Percentiles rank a stretch among this genome's conserved stretches.
phyloP scores from a whole-genome alignment of 495 filamentous ascomycete genomes.

The Annulohypoxylon nitens region DNA sequence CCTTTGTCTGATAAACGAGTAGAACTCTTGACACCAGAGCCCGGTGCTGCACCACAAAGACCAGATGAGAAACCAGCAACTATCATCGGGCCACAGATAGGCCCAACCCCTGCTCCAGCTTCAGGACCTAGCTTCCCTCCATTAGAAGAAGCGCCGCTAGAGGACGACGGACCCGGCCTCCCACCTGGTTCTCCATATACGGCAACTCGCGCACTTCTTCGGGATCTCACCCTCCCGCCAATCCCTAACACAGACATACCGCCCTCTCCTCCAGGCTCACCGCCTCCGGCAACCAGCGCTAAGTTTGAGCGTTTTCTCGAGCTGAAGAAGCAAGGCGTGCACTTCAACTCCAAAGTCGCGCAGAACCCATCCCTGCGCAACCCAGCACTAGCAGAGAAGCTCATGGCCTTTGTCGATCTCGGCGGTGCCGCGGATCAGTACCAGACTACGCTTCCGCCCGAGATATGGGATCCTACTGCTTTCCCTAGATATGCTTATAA shows the following conservation, averaged over 20 bases:
- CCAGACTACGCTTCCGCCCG: constrained; percentile 73
- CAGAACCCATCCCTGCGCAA: constrained; percentile 80
- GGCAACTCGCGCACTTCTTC: constrained; percentile 72
- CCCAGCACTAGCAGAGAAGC: constrained; percentile 80
- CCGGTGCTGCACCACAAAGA: constrained; percentile 30
- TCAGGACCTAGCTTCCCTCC: constrained; percentile 55
- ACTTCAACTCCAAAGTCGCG: constrained; percentile 90
- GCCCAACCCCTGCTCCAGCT: constrained; percentile 37
- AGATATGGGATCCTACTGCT: constrained; percentile 74
- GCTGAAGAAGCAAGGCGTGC: constrained; percentile 85
- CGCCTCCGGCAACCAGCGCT: constrained; percentile 70
- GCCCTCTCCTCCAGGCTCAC: constrained; percentile 83
- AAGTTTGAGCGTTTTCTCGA: constrained; percentile 88
- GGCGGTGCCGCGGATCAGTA: constrained; percentile 71
- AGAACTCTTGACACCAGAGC: constrained; percentile 33
- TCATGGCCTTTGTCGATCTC: constrained; percentile 85
- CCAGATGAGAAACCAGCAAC: constrained; percentile 31
- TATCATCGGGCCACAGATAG: constrained; percentile 50
- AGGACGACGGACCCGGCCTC: constrained; percentile 43
- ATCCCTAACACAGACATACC: constrained; percentile 85
- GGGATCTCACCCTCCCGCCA: constrained; percentile 87
- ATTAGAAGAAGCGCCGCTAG: constrained; percentile 46
- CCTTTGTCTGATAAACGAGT: constrained; percentile 24
- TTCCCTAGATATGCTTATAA: constrained; percentile 81
- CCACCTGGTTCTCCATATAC: constrained; percentile 78